Base-by-base conservation (phyloP, 1,139 yeast genomes). In the Taphrina populina region DNA sequence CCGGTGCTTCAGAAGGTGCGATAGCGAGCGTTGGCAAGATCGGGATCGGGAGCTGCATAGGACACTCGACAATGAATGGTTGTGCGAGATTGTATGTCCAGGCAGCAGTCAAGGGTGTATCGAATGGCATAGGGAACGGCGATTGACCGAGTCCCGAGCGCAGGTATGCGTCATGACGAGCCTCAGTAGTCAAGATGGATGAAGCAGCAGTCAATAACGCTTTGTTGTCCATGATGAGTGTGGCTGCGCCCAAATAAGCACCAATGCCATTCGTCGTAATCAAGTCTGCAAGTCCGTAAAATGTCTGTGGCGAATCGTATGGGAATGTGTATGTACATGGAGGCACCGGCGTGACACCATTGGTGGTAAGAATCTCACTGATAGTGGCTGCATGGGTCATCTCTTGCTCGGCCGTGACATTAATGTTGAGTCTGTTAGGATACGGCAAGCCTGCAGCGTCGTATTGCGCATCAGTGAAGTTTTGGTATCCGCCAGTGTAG, bases 311-410 rank as follows among this genome's bases (percentile, higher is more conserved):
- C 34, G 57, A 58, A 13, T 27, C 39, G 49, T 56, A 37, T 8
- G 46, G 47, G 47, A 59, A 59, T 36, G 36, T 32, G 41, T 59
- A 59, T 5, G 36, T 41, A 45, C 62, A 59, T 13, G 61, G 59
- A 13, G 53, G 54, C 13, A 59, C 62, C 11, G 62, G 62, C 17
- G 56, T 15, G 32, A 44, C 56, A 13, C 56, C 56, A 21, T 26
- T 26, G 19, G 32, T 43, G 15, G 32, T 30, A 15, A 51, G 33
- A 24, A 20, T 24, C 6, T 30, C 6, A 11, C 32, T 23, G 27
- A 51, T 29, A 17, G 44, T 26, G 11, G 24, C 13, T n/a, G 44
- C 53, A 23, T 51, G 56, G 17, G 56, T 27, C 34, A 11, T 23
- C 33, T 51, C 56, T 8, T 51, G 41, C 15, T 21, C 37, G 24